Evolutionary conservation across 805 yeast genomes (phyloP).

Genomic region (Ogataea ganodermae): DNA sequence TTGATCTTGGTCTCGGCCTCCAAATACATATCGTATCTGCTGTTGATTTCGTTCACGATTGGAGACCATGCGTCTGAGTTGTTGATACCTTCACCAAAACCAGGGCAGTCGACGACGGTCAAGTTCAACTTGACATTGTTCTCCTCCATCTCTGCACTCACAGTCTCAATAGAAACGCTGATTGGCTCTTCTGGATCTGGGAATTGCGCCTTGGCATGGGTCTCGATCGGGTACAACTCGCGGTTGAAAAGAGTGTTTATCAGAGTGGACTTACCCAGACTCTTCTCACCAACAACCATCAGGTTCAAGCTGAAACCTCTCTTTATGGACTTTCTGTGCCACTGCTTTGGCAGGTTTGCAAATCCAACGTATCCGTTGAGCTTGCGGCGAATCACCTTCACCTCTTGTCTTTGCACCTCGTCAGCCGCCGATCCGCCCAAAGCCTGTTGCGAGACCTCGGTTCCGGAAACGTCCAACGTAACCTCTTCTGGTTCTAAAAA

Average conservation of each 20-base stretch:
- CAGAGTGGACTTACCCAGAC: constrained; percentile 91
- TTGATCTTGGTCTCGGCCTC: constrained; percentile 86
- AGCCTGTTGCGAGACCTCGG: constrained; percentile 2
- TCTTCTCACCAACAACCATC: constrained; percentile 88
- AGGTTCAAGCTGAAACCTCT: constrained; percentile 88
- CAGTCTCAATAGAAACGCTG: constrained; percentile 59
- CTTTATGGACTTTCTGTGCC: constrained; percentile 93
- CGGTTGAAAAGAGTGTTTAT: constrained; percentile 85
- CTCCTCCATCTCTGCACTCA: constrained; percentile 79
- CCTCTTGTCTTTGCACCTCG: constrained; percentile 31
- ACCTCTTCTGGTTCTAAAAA: constrained; percentile 15
- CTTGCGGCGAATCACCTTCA: constrained; percentile 75
- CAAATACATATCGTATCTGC: constrained; percentile 82
- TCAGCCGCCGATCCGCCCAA: constrained; percentile 10
- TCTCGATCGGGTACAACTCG: constrained; percentile 48
- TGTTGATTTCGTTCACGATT: constrained; percentile 83
- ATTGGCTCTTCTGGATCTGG: constrained; percentile 46
- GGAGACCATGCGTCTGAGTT: constrained; percentile 85
- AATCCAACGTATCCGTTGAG: constrained; percentile 94
- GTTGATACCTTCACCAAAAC: constrained; percentile 89
- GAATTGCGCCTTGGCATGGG: constrained; percentile 29
- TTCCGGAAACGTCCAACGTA: constrained; percentile 10
- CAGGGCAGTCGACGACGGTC: constrained; percentile 87
- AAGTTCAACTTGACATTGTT: constrained; percentile 86
- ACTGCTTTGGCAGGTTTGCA: constrained; percentile 96